Conservation (phyloP, 164 flowering plant genomes). For the Warburgia ugandensis region DNA sequence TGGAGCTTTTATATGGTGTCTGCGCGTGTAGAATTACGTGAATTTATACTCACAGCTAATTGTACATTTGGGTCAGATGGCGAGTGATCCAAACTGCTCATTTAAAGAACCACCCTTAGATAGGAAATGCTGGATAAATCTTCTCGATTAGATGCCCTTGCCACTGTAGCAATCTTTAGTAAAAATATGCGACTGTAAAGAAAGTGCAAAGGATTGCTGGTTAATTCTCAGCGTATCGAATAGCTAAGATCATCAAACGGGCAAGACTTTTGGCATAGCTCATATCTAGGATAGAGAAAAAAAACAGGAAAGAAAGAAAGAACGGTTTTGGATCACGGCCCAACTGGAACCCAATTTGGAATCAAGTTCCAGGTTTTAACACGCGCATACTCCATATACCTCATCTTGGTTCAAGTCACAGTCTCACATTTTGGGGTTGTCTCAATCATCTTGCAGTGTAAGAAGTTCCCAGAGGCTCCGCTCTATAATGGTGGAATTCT, state of each 20-base stretch:
- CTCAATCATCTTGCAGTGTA: conserved; percentile 38
- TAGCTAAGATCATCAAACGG: too few relatives aligned
- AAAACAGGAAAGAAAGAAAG: too few relatives aligned
- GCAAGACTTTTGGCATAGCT: too few relatives aligned
- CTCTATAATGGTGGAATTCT: conserved; percentile 80
- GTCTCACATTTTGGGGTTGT: neutral
- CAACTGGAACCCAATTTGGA: too few relatives aligned
- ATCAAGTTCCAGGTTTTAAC: neutral
- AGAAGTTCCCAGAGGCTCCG: conserved; percentile 50
- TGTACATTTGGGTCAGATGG: neutral
- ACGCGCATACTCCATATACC: neutral
- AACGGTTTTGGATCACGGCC: too few relatives aligned
- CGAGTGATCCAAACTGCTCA: too few relatives aligned
- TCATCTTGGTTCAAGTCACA: neutral
- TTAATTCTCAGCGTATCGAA: too few relatives aligned
- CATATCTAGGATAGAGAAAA: too few relatives aligned
- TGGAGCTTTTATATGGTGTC: neutral
- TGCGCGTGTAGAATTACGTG: neutral
- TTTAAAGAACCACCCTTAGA: too few relatives aligned
- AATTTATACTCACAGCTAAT: neutral
- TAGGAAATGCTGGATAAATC: neutral
- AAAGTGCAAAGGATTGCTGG: too few relatives aligned
- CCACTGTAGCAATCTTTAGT: too few relatives aligned
- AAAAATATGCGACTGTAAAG: too few relatives aligned
- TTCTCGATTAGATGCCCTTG: neutral